Conservation (phyloP, 768 basidiomycete species). For the Mycena olivaceomarginata region DNA sequence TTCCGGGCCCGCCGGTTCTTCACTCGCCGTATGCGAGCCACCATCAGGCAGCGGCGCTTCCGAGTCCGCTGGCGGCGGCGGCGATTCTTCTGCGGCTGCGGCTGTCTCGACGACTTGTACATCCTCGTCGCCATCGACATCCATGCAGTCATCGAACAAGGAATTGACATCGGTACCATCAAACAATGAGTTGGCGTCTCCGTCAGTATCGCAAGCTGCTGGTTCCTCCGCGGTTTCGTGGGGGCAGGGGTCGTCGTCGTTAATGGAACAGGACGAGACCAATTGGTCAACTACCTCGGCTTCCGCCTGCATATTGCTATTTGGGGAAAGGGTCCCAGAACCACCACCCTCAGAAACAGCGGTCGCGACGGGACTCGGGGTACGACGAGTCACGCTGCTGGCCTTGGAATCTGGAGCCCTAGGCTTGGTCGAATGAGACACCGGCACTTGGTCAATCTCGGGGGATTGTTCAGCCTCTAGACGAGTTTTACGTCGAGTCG, state of each 20-base stretch:
- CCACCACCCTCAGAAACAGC: background rate
- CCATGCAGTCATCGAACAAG: background rate
- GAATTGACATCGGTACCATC: background rate
- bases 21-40: conserved; percentile 29
- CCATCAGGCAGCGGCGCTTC: conserved; percentile 1
- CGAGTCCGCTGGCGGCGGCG: background rate
- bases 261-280: conserved; percentile 25
- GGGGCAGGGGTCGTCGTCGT: conserved; percentile 29
- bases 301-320: conserved; percentile 35
- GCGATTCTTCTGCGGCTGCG: background rate
- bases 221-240: conserved; percentile 4
- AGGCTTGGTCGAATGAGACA: conserved; percentile 3
- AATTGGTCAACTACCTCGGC: conserved; percentile 29
- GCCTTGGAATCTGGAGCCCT: conserved; percentile 35
- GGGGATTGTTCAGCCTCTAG: conserved; percentile 18
- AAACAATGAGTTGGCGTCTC: conserved; percentile 28
- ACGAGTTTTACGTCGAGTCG: conserved; percentile 43
- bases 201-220: conserved; percentile 12
- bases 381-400: conserved; percentile 36
- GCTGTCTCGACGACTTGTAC: conserved; percentile 3
- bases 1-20: conserved; percentile 14
- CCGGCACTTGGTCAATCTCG: conserved; percentile 13
- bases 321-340: conserved; percentile 33
- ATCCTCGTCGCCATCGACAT: conserved; percentile 20
- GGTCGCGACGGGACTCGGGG: conserved; percentile 28